Base-by-base conservation (phyloP, 1,139 yeast genomes). In the Debaryomyces udenii region DNA sequence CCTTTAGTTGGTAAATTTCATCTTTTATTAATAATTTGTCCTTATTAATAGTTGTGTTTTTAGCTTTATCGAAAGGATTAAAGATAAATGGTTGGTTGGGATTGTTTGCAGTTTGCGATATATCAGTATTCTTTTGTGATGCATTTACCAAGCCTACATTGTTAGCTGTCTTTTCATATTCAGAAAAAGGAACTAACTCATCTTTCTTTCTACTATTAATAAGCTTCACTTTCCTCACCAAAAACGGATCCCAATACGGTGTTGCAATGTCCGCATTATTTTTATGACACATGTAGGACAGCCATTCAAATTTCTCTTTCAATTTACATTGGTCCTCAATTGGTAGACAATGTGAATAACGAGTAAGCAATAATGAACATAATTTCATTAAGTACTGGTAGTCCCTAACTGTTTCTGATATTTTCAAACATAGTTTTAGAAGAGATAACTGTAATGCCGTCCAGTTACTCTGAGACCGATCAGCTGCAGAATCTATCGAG, bases 221-320 rank as follows among this genome's bases (percentile, higher is more conserved):
- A 64, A 68, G 62, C 22, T 64, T 61, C 4, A 82, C 68, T 31
- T 70, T 76, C 43, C 93, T 69, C 0, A 88, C 68, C 9, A 88
- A 47, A 48, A 72, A 80, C 1, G 86, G 84, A 57, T 88, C 96
- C 86, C 91, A 86, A 52, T 86, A 86, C 1, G 70, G 70, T 3
- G 57, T 39, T 2, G 42, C 46, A 11, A 58, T 40, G 6, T 48
- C 45, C n/a, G 52, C 38, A 11, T 52, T 52, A 18, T 55, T 51
- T 26, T 55, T 45, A 38, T 43, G 48, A 6, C 59, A 49, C 31
- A 52, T 32, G 31, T 52, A 42, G 3, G 58, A 47, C 51, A 62
- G 35, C 43, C 48, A 38, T 47, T 61, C 56, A 42, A 66, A 51
- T 37, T 59, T 64, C 18, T 64, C 56, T 49, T 62, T 57, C 31